Conservation (phyloP, 2,329 filamentous ascomycete species). For the Decorospora gaudefroyi region DNA sequence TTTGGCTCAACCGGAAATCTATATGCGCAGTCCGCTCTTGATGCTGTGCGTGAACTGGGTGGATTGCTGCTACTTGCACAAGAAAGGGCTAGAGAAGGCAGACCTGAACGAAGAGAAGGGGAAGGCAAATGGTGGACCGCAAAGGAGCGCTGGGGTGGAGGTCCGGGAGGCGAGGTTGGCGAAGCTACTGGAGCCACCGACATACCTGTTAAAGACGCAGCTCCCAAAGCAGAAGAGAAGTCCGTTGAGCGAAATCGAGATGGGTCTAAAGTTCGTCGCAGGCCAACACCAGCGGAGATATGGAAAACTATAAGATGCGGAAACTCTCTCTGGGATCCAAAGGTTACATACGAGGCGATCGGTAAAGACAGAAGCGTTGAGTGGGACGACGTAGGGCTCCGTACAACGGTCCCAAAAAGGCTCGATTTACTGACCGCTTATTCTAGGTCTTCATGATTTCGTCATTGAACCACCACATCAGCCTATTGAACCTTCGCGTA, state of each 20-base stretch:
- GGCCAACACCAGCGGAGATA: slow-evolving; percentile 54
- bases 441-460: slow-evolving; percentile 64
- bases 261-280: slow-evolving; percentile 45
- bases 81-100: slow-evolving; percentile 62
- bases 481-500: slow-evolving; percentile 62
- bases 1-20: slow-evolving; percentile 52
- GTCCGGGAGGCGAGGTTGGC: slow-evolving; percentile 52
- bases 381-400: slow-evolving; percentile 59
- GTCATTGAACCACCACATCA: slow-evolving; percentile 65
- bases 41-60: slow-evolving; percentile 62
- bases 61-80: slow-evolving; percentile 63
- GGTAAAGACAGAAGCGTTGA: slow-evolving; percentile 55
- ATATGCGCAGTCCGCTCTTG: slow-evolving; percentile 50
- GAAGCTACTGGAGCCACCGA: slow-evolving; percentile 36
- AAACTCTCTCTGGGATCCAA: slow-evolving; percentile 60
- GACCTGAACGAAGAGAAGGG: slow-evolving; percentile 55
- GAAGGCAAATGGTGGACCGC: slow-evolving; percentile 66
- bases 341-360: slow-evolving; percentile 60
- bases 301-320: slow-evolving; percentile 60
- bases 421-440: slow-evolving; percentile 15
- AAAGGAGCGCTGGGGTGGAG: slow-evolving; percentile 61
- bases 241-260: slow-evolving; percentile 28
- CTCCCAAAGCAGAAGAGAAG: slow-evolving; percentile 46
- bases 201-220: slow-evolving; percentile 30
- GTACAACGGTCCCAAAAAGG: not conserved